Conservation (phyloP, 495 filamentous ascomycete genomes). For the Bombardia bombarda region DNA sequence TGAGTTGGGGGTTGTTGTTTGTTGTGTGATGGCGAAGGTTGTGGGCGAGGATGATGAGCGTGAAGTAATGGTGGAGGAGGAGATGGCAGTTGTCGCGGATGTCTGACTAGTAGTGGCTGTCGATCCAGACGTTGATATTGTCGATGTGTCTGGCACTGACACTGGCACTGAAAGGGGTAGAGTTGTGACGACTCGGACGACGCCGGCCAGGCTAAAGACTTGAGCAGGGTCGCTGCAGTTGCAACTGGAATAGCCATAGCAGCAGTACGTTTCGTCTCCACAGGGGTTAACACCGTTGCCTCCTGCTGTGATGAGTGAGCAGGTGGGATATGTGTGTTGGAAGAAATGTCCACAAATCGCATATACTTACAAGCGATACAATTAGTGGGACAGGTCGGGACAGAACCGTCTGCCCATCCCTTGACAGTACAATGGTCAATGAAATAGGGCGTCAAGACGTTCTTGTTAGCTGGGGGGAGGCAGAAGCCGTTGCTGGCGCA, state of each 20-base stretch:
- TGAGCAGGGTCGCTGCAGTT: background rate
- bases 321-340: background rate
- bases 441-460: background rate
- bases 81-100: background rate
- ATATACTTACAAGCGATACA: background rate
- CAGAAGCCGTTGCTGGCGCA: background rate
- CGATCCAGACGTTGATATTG: background rate
- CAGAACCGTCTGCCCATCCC: background rate
- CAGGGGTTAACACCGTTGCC: background rate
- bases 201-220: background rate
- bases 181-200: background rate
- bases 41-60: too few relatives aligned
- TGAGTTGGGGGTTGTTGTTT: background rate
- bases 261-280: background rate
- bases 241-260: background rate
- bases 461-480: background rate
- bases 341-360: too few relatives aligned
- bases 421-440: background rate
- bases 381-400: background rate
- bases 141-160: background rate
- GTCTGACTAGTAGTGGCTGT: background rate
- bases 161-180: background rate
- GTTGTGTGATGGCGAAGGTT: background rate
- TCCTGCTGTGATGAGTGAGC: background rate
- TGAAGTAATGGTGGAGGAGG: background rate